Evolutionary conservation across 1,284 basidiomycete genomes (phyloP), one percentile per base, ranked within the genome.

Genomic region (Heterobasidion occidentale): DNA sequence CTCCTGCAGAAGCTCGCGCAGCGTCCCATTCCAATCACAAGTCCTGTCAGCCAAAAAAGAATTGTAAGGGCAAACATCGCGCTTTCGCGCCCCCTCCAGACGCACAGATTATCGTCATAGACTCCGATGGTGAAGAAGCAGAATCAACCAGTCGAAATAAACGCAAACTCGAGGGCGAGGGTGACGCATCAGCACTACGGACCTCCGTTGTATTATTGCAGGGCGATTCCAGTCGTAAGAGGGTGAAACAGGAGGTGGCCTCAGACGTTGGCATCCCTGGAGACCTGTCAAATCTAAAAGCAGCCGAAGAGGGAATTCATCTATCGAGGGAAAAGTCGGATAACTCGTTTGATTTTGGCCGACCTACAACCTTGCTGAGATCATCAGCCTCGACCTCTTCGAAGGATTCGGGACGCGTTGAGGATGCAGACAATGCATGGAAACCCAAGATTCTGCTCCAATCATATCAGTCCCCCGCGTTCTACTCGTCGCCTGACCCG

Each of bases 51-150:
- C 5, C 27, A 27, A 4, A 6, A 27, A 27, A 27, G 27, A 27
- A 6, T 27, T 27, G 27, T 27, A 59, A 46, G 47, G 46, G 44
- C 44, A 54, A 52, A 27, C 50, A 36, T 36, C 57, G 38, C 15
- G 34, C 51, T 7, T 45, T 27, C 47, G 34, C 49, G 1, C 52
- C 50, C 11, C 58, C 51, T 19, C 50, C 52, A 2, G 38, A 38
- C 46, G 36, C 47, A 5, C 59, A 61, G 2, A 36, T 61, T 15
- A 61, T 61, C 15, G 53, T 58, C 45, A 48, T 61, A 17, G 59
- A 58, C 20, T 61, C 59, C 4, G 53, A 56, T 14, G 59, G 58
- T n/a, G 59, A 57, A 20, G 50, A 56, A 11, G 51, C 17, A 9
- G 52, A 38, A 8, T 11, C 44, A 20, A 8, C 15, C 27, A n/a